Conservation (phyloP, 1,139 yeast genomes). For the Kodamaea fungicola region DNA sequence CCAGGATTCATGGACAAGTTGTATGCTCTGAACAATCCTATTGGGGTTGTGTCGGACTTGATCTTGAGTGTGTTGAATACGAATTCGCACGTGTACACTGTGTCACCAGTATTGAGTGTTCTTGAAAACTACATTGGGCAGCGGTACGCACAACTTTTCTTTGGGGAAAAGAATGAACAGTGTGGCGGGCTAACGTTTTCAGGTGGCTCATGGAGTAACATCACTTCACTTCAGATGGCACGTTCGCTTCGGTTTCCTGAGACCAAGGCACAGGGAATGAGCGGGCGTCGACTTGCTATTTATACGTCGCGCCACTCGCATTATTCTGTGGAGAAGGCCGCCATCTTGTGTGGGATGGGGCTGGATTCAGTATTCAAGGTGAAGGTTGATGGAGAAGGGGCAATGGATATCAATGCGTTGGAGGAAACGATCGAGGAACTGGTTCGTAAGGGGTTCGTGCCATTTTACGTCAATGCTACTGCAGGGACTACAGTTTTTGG, state of each 20-base stretch:
- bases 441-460: conserved; percentile 55
- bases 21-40: conserved; percentile 81
- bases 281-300: conserved; percentile 55
- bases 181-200: conserved; percentile 85
- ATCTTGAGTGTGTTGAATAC: conserved; percentile 72
- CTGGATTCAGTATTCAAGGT: conserved; percentile 61
- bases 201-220: conserved; percentile 87
- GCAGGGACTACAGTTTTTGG: conserved; percentile 92
- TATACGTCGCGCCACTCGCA: conserved; percentile 74
- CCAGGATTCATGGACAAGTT: conserved; percentile 82
- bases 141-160: conserved; percentile 68
- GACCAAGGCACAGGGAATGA: conserved; percentile 63
- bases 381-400: conserved; percentile 50
- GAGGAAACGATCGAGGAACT: conserved; percentile 44
- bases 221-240: conserved; percentile 78
- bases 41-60: conserved; percentile 74
- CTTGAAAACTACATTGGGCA: conserved; percentile 68
- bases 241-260: conserved; percentile 65
- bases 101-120: conserved; percentile 75
- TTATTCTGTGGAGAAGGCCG: conserved; percentile 80
- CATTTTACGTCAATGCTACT: conserved; percentile 75
- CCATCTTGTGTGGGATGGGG: conserved; percentile 75
- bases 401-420: conserved; percentile 50
- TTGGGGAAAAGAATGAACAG: conserved; percentile 34
- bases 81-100: conserved; percentile 83